These are phyloP conservation scores for Lachancea nothofagi DNA, from an alignment of 805 yeast species.

Conservation along the genomic window DNA sequence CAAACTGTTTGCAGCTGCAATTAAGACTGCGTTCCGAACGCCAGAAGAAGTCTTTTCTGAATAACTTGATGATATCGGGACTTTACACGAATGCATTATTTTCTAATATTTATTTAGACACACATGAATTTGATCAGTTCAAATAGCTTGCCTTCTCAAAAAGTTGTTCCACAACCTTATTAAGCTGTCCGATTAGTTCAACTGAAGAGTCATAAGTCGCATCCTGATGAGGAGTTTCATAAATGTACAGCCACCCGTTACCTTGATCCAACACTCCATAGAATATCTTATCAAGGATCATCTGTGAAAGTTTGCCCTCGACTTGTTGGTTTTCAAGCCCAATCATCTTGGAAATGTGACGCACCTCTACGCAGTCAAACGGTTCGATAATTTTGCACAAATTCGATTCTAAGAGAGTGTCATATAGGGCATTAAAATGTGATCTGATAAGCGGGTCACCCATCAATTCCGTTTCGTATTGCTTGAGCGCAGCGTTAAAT, in stretches of 20 bases:
- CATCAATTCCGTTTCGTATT: conserved; percentile 69
- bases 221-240: conserved; percentile 83
- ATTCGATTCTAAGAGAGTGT: conserved; percentile 87
- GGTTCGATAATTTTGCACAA: conserved; percentile 93
- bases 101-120: not conserved
- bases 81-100: conserved; percentile 1
- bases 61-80: too few relatives aligned
- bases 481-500: conserved; percentile 74
- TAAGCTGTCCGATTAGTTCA: conserved; percentile 81
- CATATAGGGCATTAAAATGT: conserved; percentile 89
- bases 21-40: conserved; percentile 48
- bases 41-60: conserved; percentile 64
- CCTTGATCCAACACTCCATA: conserved; percentile 97
- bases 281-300: conserved; percentile 94
- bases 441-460: conserved; percentile 84
- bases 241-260: conserved; percentile 92
- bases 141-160: conserved; percentile 89
- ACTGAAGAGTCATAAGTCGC: conserved; percentile 83
- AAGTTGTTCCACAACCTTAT: conserved; percentile 79
- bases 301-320: conserved; percentile 90
- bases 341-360: conserved; percentile 79
- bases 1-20: conserved; percentile 54
- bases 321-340: conserved; percentile 84
- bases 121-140: conserved; percentile 39
- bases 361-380: conserved; percentile 89